Evolutionary conservation across 345 rosid genomes (phyloP).

Genomic region (Ceriops zippeliana): DNA sequence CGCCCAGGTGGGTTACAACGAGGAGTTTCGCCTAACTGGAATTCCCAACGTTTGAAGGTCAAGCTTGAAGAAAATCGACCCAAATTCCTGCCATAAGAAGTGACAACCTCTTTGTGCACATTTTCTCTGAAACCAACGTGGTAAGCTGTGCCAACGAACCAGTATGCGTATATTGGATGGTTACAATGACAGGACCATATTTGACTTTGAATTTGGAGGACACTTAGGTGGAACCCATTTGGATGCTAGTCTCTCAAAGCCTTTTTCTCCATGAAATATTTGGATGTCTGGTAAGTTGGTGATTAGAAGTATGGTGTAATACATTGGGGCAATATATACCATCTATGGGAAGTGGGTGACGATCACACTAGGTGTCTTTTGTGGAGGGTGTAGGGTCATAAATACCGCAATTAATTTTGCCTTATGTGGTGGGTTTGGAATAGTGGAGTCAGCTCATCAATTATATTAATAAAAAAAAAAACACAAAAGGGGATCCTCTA

Average conservation of each 20-base stretch:
- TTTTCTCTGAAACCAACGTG: background rate
- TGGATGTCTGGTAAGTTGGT: conserved; percentile 37
- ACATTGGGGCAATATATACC: conserved; percentile 33
- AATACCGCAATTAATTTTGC: conserved; percentile 37
- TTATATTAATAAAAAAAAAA: no score
- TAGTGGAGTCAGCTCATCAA: conserved; percentile 31
- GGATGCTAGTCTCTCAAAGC: conserved; percentile 3
- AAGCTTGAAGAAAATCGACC: background rate
- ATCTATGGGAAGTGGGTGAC: conserved; percentile 41
- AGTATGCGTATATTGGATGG: conserved; percentile 23
- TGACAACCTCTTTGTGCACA: background rate
- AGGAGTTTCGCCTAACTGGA: background rate
- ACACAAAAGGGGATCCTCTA: conserved; percentile 1
- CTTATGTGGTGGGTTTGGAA: conserved; percentile 43
- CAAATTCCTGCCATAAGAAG: no score
- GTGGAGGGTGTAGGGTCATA: conserved; percentile 52
- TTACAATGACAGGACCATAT: conserved; percentile 17
- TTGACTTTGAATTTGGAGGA: conserved; percentile 40
- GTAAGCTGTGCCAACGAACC: conserved; percentile 9
- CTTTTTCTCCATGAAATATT: conserved; percentile 14
- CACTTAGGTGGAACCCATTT: conserved; percentile 43
- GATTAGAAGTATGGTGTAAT: conserved; percentile 28
- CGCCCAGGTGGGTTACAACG: background rate
- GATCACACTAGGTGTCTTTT: conserved; percentile 28
- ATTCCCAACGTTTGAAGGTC: background rate